A percentile compares a stretch with the other conserved stretches of the same genome.
These are phyloP conservation scores for Aspergillus bertholletiae DNA, from an alignment of 495 filamentous ascomycete species.

Conservation along the genomic window DNA sequence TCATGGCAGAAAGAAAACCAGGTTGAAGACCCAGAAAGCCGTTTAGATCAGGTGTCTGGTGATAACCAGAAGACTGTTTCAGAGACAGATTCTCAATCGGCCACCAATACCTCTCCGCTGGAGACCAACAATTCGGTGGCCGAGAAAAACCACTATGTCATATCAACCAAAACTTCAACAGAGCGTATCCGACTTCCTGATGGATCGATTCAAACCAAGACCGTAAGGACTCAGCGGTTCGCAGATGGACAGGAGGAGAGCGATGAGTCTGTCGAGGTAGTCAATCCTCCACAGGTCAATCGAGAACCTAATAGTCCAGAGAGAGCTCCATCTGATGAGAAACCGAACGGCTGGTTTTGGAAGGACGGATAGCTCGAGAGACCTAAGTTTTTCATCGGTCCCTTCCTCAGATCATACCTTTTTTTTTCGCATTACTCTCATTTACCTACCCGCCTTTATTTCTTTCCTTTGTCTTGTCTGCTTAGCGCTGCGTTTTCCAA, in stretches of 20 bases:
- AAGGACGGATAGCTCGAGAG: slow-evolving; percentile 19
- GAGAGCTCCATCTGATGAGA: slow-evolving; percentile 10
- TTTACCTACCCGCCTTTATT: slow-evolving; percentile 8
- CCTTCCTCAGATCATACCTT: neutral
- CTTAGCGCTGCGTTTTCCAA: slow-evolving; percentile 8
- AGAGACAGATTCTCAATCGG: slow-evolving; percentile 12
- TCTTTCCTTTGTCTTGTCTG: slow-evolving; percentile 5
- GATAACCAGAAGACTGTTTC: slow-evolving; percentile 29
- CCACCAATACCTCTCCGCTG: neutral
- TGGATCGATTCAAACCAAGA: slow-evolving; percentile 58
- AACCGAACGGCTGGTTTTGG: slow-evolving; percentile 43
- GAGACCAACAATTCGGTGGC: neutral
- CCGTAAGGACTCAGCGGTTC: slow-evolving; percentile 58
- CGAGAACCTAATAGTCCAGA: slow-evolving; percentile 7
- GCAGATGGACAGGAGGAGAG: slow-evolving; percentile 61
- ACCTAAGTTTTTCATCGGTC: neutral
- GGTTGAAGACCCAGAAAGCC: slow-evolving; percentile 24
- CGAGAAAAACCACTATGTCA: slow-evolving; percentile 28
- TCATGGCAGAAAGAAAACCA: slow-evolving; percentile 10
- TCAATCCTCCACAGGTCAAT: slow-evolving; percentile 21
- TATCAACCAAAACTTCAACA: slow-evolving; percentile 57
- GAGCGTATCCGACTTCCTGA: slow-evolving; percentile 52
- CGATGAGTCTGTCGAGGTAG: slow-evolving; percentile 41
- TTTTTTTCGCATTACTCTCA: neutral
- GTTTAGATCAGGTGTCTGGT: slow-evolving; percentile 31